Conservation (phyloP, 1,139 yeast genomes). For the Pichiaceae sp. region DNA sequence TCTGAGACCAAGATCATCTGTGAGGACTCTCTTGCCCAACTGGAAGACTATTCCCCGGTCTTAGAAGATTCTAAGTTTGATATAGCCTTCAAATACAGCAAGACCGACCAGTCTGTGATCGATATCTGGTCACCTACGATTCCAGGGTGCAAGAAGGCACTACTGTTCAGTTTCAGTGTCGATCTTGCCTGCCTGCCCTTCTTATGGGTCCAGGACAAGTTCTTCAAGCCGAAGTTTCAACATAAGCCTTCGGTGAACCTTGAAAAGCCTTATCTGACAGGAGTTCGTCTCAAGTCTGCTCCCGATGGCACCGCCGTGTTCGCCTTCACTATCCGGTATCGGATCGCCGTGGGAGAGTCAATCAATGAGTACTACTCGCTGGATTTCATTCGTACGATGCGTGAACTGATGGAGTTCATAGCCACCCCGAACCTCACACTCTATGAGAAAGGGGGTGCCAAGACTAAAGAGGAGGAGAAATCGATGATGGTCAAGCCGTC, state of each 20-base stretch:
- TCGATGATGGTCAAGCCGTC: constrained; percentile 10
- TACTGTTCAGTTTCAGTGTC: constrained; percentile 4
- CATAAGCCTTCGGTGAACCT: constrained; percentile 5
- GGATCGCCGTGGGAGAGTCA: constrained; percentile 12
- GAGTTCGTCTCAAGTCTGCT: not conserved
- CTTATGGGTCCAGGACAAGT: constrained; percentile 3
- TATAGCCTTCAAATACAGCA: not conserved
- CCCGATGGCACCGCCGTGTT: not conserved
- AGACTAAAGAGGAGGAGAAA: constrained; percentile 2
- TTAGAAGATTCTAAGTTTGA: not conserved
- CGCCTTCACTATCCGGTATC: constrained; percentile 6
- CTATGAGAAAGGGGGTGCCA: constrained; percentile 14
- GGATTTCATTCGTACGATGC: constrained; percentile 12
- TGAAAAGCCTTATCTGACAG: constrained; percentile 4
- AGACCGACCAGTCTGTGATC: not conserved
- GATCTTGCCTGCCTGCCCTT: constrained; percentile 4
- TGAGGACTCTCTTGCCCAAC: not conserved
- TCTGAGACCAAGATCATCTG: not conserved
- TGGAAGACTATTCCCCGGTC: not conserved
- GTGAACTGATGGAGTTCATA: constrained; percentile 11
- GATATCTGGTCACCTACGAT: constrained; percentile 1
- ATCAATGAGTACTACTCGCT: constrained; percentile 8
- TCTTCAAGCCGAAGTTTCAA: constrained; percentile 6
- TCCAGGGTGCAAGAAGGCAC: not conserved
- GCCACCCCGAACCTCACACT: constrained; percentile 15